Evolutionary conservation across 2,329 filamentous ascomycete species (phyloP).

Genomic region (Diaporthe batatas): DNA sequence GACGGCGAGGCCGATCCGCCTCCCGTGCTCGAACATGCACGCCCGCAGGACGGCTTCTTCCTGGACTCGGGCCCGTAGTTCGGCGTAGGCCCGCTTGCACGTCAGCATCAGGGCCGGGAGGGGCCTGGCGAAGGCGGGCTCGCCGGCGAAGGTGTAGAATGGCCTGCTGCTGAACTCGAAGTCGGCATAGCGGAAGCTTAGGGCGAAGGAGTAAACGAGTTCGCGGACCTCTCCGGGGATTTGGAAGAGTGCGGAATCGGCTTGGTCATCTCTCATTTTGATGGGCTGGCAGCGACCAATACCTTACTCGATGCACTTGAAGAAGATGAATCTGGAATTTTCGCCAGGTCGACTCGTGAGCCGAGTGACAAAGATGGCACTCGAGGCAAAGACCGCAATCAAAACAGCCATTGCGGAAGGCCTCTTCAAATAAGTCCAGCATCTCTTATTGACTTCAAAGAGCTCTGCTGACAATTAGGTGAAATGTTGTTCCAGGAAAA

Average conservation of each 20-base stretch:
- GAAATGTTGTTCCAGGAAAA: background rate
- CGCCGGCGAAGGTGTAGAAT: slow-evolving; percentile 9
- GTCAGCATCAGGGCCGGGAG: slow-evolving; percentile 37
- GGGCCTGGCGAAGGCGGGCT: slow-evolving; percentile 15
- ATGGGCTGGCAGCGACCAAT: background rate
- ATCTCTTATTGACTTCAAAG: background rate
- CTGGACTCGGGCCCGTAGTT: slow-evolving; percentile 45
- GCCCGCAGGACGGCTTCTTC: slow-evolving; percentile 46
- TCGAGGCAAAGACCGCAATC: too few relatives aligned
- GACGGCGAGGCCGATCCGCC: slow-evolving; percentile 49
- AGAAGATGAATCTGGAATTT: background rate
- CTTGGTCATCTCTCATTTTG: background rate
- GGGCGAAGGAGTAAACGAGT: slow-evolving; percentile 19
- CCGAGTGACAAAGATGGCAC: too few relatives aligned
- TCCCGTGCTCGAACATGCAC: slow-evolving; percentile 45
- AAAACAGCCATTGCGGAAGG: background rate
- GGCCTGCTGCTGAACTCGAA: slow-evolving; percentile 39
- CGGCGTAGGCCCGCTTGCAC: slow-evolving; percentile 36
- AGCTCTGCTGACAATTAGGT: background rate
- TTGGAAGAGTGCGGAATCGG: slow-evolving; percentile 26
- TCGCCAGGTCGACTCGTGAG: too few relatives aligned
- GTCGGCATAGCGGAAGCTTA: slow-evolving; percentile 35
- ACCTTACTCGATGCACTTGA: background rate
- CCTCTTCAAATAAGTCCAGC: background rate
- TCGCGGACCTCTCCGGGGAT: slow-evolving; percentile 36